These are phyloP conservation scores for Oryza rufipogon DNA, from an alignment of 176 grass and related monocot species.

Conservation along the genomic window DNA sequence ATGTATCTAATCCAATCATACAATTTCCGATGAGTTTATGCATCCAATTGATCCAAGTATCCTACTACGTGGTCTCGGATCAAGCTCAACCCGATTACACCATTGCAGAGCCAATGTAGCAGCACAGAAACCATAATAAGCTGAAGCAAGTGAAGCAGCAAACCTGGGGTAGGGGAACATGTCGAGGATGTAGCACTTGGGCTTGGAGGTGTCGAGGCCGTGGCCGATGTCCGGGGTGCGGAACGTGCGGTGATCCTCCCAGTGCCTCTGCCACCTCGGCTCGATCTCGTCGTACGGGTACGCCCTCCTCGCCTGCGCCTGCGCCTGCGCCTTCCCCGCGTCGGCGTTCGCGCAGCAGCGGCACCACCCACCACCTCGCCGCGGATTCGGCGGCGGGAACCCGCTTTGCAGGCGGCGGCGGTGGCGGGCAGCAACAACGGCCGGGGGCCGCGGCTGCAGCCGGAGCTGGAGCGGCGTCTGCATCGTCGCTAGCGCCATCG, in stretches of 20 bases:
- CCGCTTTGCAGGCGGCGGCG: slow-evolving; percentile 3
- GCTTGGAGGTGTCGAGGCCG: slow-evolving; percentile 74
- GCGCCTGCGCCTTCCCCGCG: slow-evolving; percentile 37
- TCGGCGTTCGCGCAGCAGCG: slow-evolving; percentile 31
- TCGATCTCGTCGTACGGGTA: slow-evolving; percentile 92
- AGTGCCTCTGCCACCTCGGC: slow-evolving; percentile 83
- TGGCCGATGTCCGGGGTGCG: slow-evolving; percentile 65
- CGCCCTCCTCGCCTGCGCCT: slow-evolving; percentile 46
- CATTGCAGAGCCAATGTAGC: neutral
- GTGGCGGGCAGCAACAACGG: neutral
- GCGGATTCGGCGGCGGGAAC: slow-evolving; percentile 11
- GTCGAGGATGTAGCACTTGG: slow-evolving; percentile 96
- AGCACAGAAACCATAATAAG: neutral
- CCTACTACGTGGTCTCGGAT: neutral
- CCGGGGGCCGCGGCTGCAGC: slow-evolving; percentile 19
- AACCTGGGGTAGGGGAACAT: slow-evolving; percentile 94
- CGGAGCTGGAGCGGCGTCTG: slow-evolving; percentile 43
- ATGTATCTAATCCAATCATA: neutral
- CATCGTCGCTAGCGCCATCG: slow-evolving; percentile 40
- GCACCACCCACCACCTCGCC: slow-evolving; percentile 9
- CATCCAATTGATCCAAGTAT: neutral
- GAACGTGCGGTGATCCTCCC: slow-evolving; percentile 87
- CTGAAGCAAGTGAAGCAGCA: neutral
- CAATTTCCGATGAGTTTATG: neutral
- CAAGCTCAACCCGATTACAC: neutral